A percentile compares a stretch with the other conserved stretches of the same genome.
Evolutionary conservation across 495 filamentous ascomycete species (phyloP).

Genomic region (Penicillium fimorum): DNA sequence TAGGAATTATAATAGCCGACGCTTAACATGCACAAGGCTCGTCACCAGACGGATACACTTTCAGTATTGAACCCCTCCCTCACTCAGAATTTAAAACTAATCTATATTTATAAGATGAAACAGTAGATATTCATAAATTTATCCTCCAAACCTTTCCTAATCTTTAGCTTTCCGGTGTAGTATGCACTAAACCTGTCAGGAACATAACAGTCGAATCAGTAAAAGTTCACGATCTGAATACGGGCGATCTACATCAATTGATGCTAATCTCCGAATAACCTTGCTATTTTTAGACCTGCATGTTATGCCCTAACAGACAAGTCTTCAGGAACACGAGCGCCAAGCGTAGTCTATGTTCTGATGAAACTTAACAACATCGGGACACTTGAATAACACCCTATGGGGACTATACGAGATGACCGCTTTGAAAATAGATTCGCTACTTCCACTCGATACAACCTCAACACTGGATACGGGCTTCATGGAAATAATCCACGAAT

Average conservation of each 20-base stretch:
- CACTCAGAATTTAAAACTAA: not conserved
- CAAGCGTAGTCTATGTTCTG: conserved; percentile 2
- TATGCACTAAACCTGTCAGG: not conserved
- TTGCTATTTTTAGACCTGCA: conserved; percentile 9
- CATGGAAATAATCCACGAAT: not conserved
- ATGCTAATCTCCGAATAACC: not conserved
- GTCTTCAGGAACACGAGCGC: conserved; percentile 11
- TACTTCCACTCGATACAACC: not conserved
- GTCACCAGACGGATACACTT: not conserved
- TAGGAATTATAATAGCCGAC: not conserved
- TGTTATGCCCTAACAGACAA: not conserved
- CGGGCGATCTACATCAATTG: conserved; percentile 5
- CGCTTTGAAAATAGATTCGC: not conserved
- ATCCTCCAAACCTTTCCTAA: not conserved
- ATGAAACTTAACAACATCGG: conserved; percentile 4
- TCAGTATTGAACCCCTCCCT: not conserved
- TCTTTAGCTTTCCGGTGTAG: not conserved
- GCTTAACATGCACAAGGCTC: not conserved
- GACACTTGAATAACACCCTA: not conserved
- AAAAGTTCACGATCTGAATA: not conserved
- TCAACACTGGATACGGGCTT: not conserved
- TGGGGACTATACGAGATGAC: not conserved
- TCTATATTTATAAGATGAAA: not conserved
- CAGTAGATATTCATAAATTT: not conserved
- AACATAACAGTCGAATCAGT: not conserved